These are phyloP conservation scores for Filobasidium wieringae DNA, from an alignment of 768 basidiomycete genomes.

Conservation along the genomic window DNA sequence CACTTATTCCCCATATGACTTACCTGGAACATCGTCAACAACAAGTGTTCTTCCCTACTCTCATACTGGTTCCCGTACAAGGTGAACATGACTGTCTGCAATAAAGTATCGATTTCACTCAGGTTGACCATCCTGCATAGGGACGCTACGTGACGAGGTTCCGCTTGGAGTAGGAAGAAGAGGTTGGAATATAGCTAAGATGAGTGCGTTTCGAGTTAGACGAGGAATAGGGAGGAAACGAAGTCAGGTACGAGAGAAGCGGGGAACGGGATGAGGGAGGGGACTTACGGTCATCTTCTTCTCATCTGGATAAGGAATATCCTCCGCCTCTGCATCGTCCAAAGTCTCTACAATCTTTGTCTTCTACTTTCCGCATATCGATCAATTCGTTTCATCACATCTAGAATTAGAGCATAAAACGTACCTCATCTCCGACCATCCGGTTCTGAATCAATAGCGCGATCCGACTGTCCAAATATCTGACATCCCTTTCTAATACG, in stretches of 20 bases:
- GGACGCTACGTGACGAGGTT: conserved; percentile 91
- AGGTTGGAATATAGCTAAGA: conserved; percentile 85
- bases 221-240: background rate
- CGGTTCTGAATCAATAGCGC: conserved; percentile 95
- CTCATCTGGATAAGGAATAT: conserved; percentile 88
- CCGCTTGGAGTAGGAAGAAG: conserved; percentile 95
- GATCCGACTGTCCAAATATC: conserved; percentile 93
- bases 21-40: conserved; percentile 89
- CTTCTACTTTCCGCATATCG: conserved; percentile 53
- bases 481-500: conserved; percentile 93
- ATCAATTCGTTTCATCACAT: conserved; percentile 13
- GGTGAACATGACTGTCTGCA: conserved; percentile 99
- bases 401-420: conserved; percentile 2
- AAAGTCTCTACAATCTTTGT: conserved; percentile 87
- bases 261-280: background rate
- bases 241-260: background rate
- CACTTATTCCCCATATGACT: conserved; percentile 7
- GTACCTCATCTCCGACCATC: conserved; percentile 87
- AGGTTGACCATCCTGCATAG: conserved; percentile 92
- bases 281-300: conserved; percentile 51
- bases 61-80: conserved; percentile 99
- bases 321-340: conserved; percentile 90
- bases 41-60: conserved; percentile 90
- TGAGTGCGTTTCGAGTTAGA: background rate
- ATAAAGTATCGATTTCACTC: conserved; percentile 93